A percentile compares a stretch with the other conserved stretches of the same genome.
Evolutionary conservation across 2,329 filamentous ascomycete genomes (phyloP).

Genomic region (Aspergillus nomiae): DNA sequence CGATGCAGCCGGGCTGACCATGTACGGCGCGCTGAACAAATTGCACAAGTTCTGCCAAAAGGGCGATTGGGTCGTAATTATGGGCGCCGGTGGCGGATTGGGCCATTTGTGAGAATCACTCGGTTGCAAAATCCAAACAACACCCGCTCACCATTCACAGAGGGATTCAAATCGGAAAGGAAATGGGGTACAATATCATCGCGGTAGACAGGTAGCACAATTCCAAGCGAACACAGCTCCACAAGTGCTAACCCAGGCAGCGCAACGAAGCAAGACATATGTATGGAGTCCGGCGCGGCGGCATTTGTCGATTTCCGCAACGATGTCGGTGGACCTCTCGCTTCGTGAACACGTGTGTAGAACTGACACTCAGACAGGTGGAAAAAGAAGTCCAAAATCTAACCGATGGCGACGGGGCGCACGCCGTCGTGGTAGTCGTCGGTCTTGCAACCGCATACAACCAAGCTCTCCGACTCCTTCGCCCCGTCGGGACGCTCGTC

Average conservation of each 20-base stretch:
- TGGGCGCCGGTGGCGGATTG: conserved; percentile 16
- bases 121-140: neutral
- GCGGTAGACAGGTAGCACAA: conserved; percentile 5
- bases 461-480: conserved; percentile 37
- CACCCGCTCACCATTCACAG: neutral
- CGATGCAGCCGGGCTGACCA: conserved; percentile 10
- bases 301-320: conserved; percentile 27
- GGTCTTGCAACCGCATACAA: conserved; percentile 41
- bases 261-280: conserved; percentile 20
- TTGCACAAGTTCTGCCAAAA: conserved; percentile 9
- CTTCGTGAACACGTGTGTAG: neutral
- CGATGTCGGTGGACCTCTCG: conserved; percentile 17
- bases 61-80: conserved; percentile 16
- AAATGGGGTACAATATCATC: conserved; percentile 14
- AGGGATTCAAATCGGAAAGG: conserved; percentile 14
- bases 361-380: neutral
- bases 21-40: conserved; percentile 18
- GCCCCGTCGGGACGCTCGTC: conserved; percentile 42
- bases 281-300: conserved; percentile 19
- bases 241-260: conserved; percentile 2
- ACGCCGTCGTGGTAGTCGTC: conserved; percentile 43
- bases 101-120: conserved; percentile 11
- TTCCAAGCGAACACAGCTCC: too few species aligned
- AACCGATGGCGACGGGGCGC: conserved; percentile 41
- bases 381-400: conserved; percentile 20